Conservation (phyloP, 2,329 filamentous ascomycete species). For the Scedosporium dehoogii region DNA sequence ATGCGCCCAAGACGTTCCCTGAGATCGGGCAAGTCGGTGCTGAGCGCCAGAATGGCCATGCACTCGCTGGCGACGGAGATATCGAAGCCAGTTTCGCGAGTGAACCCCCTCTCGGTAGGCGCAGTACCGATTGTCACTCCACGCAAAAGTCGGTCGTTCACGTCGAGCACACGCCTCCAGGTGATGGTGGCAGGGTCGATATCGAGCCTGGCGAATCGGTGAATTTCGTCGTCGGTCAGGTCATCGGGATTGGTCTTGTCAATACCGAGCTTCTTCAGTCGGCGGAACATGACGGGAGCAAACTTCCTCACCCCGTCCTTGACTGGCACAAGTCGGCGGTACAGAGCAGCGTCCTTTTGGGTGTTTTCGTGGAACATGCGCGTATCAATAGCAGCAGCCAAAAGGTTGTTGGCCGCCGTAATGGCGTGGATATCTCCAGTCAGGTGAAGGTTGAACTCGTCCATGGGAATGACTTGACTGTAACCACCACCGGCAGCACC, state of each 20-base stretch:
- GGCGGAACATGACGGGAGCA: constrained; percentile 80
- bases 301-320: constrained; percentile 90
- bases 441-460: constrained; percentile 96
- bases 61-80: constrained; percentile 97
- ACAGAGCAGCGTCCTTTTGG: constrained; percentile 82
- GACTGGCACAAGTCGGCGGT: constrained; percentile 73
- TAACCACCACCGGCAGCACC: constrained; percentile 95
- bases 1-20: constrained; percentile 88
- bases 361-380: constrained; percentile 97
- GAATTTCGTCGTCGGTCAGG: constrained; percentile 81
- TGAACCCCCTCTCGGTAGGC: constrained; percentile 80
- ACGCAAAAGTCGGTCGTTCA: constrained; percentile 91
- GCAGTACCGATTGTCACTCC: constrained; percentile 83
- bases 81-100: constrained; percentile 86
- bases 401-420: constrained; percentile 90
- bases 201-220: constrained; percentile 81
- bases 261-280: constrained; percentile 91
- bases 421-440: constrained; percentile 98
- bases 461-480: constrained; percentile 99
- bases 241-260: constrained; percentile 89
- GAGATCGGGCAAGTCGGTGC: constrained; percentile 79
- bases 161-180: constrained; percentile 91
- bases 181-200: constrained; percentile 97
- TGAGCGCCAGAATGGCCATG: constrained; percentile 95
- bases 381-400: constrained; percentile 93